Base-by-base conservation (phyloP, 1,284 basidiomycete genomes). In the Cryptococcus neoformans region DNA sequence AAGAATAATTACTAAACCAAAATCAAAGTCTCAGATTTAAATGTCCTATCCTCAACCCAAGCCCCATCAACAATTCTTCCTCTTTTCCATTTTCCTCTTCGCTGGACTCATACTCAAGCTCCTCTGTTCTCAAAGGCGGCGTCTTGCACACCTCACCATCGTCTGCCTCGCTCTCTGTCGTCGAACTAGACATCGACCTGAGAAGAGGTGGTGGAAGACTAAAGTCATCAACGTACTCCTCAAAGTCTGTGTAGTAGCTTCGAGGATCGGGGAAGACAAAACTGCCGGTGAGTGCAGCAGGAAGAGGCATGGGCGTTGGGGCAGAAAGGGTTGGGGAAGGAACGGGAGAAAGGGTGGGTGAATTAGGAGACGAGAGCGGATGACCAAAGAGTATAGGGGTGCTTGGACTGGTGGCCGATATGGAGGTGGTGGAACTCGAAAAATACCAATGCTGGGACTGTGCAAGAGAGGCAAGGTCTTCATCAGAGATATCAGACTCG, bases 121-220 rank as follows among this genome's bases (percentile, higher is more conserved):
- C 62, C 35, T 51, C 58, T 34, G 46, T 41, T n/a, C 53, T 50
- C 17, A 63, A 42, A 17, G 66, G 63, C 3, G 69, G 68, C 6
- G 70, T 72, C 21, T 51, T 39, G 46, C 68, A 70, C 37, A 58
- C 61, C 38, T 63, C 62, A 16, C 59, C 61, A n/a, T 63, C 63
- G 14, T 56, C 52, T 38, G 39, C 38, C 11, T 48, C 47, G 14
- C 53, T 52, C 28, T 44, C 42, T 14, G 55, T 49, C 34, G 49
- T 51, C 17, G 54, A 51, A 4, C 59, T 57, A 2, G 65, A 68
- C 39, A 62, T 40, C 7, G 65, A 66, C 35, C 69, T 57, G 42
- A 55, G 52, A 0, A 69, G 53, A 5, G 58, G 62, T 6, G 68
- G 69, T 9, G 66, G 67, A 16, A 68, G 59, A 2, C 28, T 11